Evolutionary conservation across 192 early-diverging fungal species (phyloP), one percentile per base, ranked within the genome.

Genomic region (Backusella macrospora): DNA sequence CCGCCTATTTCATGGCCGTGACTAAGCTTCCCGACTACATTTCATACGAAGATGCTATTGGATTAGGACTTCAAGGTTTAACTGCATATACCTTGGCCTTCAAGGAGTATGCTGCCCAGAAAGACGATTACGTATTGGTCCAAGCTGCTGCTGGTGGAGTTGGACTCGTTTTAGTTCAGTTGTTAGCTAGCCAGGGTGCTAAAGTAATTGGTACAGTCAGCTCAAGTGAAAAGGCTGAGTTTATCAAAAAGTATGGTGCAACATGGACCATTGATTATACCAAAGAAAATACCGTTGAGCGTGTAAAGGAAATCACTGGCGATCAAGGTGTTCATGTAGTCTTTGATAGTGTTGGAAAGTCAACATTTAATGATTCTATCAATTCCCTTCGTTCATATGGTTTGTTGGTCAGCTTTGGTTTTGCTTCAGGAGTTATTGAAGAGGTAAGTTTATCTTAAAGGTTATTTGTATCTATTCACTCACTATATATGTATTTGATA

Each of bases 101-200:
- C 10, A 55, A 55, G 4, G 49, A 55, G 0, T 26, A 55, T 55
- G 12, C 21, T 10, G 49, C 23, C 18, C 18, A 55, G 1, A 55
- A 55, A 55, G 21, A 12, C 23, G 49, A 55, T 55, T 8, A 10
- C 23, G 18, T 55, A n/a, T 10, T 55, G 7, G 49, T 55, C 18
- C 49, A 55, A 23, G 49, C 49, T 10, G 49, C 49, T 55, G 49
- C 49, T 55, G 49, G 49, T 6, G 49, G 49, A 10, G 49, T 55
- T 23, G 49, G 49, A 21, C 8, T 55, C 8, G 10, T 26, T 21
- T 21, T 55, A 2, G 10, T 23, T 26, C 49, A 55, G 13, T 21
- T 55, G 3, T 21, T 55, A 21, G 49, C 23, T 4, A 55, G 23
- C 0, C 8, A 55, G 23, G 49, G 49, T 21, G 49, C 18, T 23